Conservation (phyloP, 2,329 filamentous ascomycete species). For the Tolypocladium guangdongense region DNA sequence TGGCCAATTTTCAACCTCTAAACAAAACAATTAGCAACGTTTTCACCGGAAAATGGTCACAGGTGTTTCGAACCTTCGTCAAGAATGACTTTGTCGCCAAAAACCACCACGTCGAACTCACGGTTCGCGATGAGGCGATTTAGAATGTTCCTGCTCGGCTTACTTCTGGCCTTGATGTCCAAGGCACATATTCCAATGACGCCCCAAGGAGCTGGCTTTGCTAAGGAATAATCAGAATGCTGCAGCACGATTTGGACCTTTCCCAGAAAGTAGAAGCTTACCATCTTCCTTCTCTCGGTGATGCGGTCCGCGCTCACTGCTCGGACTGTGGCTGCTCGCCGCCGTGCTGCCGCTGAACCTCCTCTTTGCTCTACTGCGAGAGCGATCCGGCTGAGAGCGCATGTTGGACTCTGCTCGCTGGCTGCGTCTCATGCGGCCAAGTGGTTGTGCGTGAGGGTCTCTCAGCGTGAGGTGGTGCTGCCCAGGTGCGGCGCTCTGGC, state of each 20-base stretch:
- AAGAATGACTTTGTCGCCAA: constrained; percentile 96
- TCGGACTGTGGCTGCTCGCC: constrained; percentile 72
- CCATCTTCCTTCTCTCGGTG: constrained; percentile 47
- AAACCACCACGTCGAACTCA: constrained; percentile 94
- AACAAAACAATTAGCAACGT: not conserved
- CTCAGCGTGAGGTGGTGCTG: constrained; percentile 36
- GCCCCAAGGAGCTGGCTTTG: constrained; percentile 48
- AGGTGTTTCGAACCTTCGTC: constrained; percentile 54
- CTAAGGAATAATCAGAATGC: constrained; percentile 21
- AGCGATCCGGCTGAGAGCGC: constrained; percentile 41
- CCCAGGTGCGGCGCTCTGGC: constrained; percentile 16
- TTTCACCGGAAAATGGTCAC: not conserved
- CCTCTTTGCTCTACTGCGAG: constrained; percentile 59
- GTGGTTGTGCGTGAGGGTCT: constrained; percentile 26
- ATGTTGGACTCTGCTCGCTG: constrained; percentile 24
- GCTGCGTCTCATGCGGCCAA: constrained; percentile 36
- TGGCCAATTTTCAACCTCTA: constrained; percentile 88
- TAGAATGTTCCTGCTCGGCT: constrained; percentile 91
- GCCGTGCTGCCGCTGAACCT: constrained; percentile 73
- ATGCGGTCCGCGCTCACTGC: constrained; percentile 51
- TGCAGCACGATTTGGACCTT: not conserved
- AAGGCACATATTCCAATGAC: constrained; percentile 90
- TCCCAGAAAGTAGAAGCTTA: constrained; percentile 12
- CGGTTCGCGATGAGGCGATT: constrained; percentile 82
- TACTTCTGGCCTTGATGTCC: constrained; percentile 91